Evolutionary conservation across 2,329 filamentous ascomycete species (phyloP), one percentile per base, ranked within the genome.

Genomic region (Aspergillus sclerotialis): DNA sequence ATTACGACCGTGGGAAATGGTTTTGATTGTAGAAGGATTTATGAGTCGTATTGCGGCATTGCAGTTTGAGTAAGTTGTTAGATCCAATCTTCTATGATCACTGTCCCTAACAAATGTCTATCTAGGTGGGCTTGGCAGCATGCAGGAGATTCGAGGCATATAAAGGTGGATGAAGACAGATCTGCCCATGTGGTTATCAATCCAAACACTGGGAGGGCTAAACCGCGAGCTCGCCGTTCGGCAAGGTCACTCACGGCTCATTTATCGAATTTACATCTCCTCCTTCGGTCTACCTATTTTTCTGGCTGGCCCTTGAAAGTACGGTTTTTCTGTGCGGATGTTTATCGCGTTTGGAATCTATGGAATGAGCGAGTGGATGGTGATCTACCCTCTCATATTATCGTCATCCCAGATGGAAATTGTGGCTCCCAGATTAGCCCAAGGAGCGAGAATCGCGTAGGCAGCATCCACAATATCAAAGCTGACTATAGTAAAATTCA

Each of bases 91-190:
- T 24, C 30, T 23, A 24, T 25, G 9, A 19, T 18, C 17, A 4
- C 4, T 13, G 21, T 16, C 12, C 23, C 35, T 42, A 33, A n/a
- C n/a, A n/a, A n/a, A 37, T 23, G 7, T 5, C 9, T 29, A 12
- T 8, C 11, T 38, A 90, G 85, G 70, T 95, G 90, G 90, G 89
- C 90, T 25, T 82, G 93, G 71, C 85, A 85, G 45, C 88, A 96
- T 55, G 78, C 88, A 2, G 83, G 92, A 54, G 59, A 82, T 21
- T 89, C 89, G 4, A 68, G 82, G 21, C 88, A 94, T 55, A 87
- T 94, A 37, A 73, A 82, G 9, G 61, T 72, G 9, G 69, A 73
- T 19, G 23, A 17, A 10, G 71, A 77, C n/a, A 40, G 26, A 71
- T 80, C n/a, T 18, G 47, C 52, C 15, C 56, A 52, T 42, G 36